Evolutionary conservation across 495 filamentous ascomycete genomes (phyloP), one percentile per base, ranked within the genome.

Genomic region (Penicillium ochrochloron): DNA sequence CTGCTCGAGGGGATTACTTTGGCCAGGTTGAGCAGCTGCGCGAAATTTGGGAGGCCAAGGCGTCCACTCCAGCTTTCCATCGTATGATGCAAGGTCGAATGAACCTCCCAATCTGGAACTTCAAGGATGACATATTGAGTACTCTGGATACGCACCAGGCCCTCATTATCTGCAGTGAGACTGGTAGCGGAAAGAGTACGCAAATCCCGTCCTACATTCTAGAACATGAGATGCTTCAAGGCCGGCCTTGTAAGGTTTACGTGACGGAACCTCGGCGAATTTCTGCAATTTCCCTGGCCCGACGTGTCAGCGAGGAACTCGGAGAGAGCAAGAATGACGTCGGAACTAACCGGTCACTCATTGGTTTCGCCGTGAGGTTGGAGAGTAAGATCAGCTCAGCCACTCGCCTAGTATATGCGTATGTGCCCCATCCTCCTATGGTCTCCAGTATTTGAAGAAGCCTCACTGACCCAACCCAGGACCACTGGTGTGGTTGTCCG

Each of bases 221-320:
- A 2, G 95, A 99, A 68, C 85, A 96, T 64, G 90, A 97, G 69
- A 84, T 99, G 65, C 85, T 86, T 14, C 81, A 88, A 50, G 93
- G 93, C 9, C 90, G 87, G 41, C 78, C 84, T 15, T 97, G 94
- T 78, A 97, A 94, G 72, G 88, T 99, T 19, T 97, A 94, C 74
- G 96, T 94, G 71, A 97, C 95, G 0, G 92, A 98, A 72, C 95
- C 95, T n/a, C 88, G 95, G 12, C 85, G 95, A 71, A 99, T 99
- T 63, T 99, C 95, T 5, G 95, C 95, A 8, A 92, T 98, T 25
- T 97, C 94, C 17, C 81, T 99, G 31, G 95, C 95, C 23, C 84
- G 89, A 29, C 87, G 95, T 70, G 95, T 99, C 3, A 96, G 92
- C 62, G 92, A 97, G 77, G 95, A 99, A 71, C 82, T 99, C 3